Evolutionary conservation across 176 grass and related monocot species (phyloP).

Genomic region (Dendrocalamus sinicus): DNA sequence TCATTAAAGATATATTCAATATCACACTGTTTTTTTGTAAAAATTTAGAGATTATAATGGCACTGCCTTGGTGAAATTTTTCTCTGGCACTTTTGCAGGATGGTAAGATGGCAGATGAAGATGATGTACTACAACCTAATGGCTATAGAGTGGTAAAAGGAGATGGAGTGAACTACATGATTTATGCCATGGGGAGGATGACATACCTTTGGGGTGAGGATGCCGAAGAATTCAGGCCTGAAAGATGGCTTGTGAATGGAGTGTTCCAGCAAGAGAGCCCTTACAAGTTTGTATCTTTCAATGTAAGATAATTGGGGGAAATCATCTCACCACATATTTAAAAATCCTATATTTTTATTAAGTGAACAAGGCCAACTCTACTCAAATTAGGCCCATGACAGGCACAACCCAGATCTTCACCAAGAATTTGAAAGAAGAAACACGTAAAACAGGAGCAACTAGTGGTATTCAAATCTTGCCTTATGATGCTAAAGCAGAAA

Average conservation of each 20-base stretch:
- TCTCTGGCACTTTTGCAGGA: slow-evolving; percentile 46
- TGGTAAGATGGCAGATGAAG: slow-evolving; percentile 56
- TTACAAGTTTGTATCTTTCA: slow-evolving; percentile 69
- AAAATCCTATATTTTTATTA: neutral
- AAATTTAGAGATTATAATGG: neutral
- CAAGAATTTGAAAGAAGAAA: neutral
- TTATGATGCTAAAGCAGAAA: slow-evolving; percentile 19
- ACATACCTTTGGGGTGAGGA: slow-evolving; percentile 69
- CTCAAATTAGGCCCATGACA: neutral
- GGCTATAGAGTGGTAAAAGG: slow-evolving; percentile 52
- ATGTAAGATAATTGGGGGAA: slow-evolving; percentile 43
- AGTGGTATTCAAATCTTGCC: slow-evolving; percentile 12
- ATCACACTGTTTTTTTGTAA: neutral
- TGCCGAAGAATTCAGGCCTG: slow-evolving; percentile 56
- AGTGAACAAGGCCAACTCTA: neutral
- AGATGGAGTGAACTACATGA: slow-evolving; percentile 55
- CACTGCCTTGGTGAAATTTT: neutral
- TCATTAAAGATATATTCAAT: neutral
- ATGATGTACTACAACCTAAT: slow-evolving; percentile 59
- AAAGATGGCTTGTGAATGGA: slow-evolving; percentile 69
- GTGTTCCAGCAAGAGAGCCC: slow-evolving; percentile 59
- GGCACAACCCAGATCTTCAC: neutral
- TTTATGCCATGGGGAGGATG: slow-evolving; percentile 76
- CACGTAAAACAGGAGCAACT: neutral
- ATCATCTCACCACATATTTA: slow-evolving; percentile 16